Percentiles rank a stretch among this genome's conserved stretches.
Conservation (phyloP, 1,284 basidiomycete species). For the Ceratobasidium sp. region DNA sequence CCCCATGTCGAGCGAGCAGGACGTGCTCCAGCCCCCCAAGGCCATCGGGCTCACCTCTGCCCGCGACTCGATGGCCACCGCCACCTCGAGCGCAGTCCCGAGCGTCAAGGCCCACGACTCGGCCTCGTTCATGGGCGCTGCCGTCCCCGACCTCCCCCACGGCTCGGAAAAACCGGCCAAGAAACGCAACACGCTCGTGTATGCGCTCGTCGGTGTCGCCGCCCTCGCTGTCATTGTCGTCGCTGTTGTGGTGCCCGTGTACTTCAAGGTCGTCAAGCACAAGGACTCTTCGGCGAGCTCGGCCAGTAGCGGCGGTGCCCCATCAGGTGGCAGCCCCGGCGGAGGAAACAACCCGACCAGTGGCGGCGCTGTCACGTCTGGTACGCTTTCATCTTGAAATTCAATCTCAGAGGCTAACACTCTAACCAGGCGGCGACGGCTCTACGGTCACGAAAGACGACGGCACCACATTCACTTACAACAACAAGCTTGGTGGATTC, state of each 20-base stretch:
- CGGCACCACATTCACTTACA: slow-evolving; percentile 61
- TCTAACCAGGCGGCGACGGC: slow-evolving; percentile 57
- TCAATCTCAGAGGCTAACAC: slow-evolving; percentile 16
- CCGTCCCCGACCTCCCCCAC: slow-evolving; percentile 8
- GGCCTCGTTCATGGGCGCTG: slow-evolving; percentile 14
- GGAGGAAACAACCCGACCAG: slow-evolving; percentile 46
- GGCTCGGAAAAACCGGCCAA: background rate
- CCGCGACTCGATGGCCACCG: slow-evolving; percentile 32
- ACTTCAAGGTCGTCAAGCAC: slow-evolving; percentile 48
- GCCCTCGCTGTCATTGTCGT: slow-evolving; percentile 21
- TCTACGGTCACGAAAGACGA: slow-evolving; percentile 59
- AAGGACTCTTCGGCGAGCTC: slow-evolving; percentile 22
- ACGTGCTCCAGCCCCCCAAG: slow-evolving; percentile 32
- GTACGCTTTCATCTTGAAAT: background rate
- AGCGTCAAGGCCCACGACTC: slow-evolving; percentile 19
- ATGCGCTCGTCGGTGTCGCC: slow-evolving; percentile 12
- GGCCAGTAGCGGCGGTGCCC: slow-evolving; percentile 5
- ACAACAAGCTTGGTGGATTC: slow-evolving; percentile 61
- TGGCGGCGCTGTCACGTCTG: slow-evolving; percentile 27
- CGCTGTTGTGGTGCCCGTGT: slow-evolving; percentile 48
- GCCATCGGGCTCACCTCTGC: slow-evolving; percentile 13
- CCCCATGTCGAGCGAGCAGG: slow-evolving; percentile 15
- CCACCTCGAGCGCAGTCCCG: slow-evolving; percentile 1
- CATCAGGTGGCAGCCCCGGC: background rate
- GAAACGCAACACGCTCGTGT: slow-evolving; percentile 2